phyloP scores from a whole-genome alignment of 2,329 filamentous ascomycete genomes.

The Madurella mycetomatis region DNA sequence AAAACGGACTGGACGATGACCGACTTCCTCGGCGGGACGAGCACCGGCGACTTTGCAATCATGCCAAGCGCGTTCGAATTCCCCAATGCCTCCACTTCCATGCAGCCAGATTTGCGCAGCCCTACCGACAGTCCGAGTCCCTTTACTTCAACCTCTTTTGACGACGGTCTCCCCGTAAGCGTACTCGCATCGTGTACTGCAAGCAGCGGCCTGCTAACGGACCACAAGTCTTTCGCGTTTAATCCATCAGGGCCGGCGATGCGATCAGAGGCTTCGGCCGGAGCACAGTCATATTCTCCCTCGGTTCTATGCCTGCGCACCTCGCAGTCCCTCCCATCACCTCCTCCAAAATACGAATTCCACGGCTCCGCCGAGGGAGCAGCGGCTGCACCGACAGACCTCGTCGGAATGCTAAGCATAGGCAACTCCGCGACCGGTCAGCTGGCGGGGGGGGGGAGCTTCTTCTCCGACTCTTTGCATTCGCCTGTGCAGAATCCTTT shows the following conservation, averaged over 20 bases:
- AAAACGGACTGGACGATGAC: conserved; percentile 42
- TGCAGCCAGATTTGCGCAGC: conserved; percentile 33
- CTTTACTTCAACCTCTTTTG: conserved; percentile 13
- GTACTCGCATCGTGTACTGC: background rate
- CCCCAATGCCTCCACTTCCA: background rate
- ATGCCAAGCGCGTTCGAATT: conserved; percentile 24
- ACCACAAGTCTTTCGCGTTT: conserved; percentile 28
- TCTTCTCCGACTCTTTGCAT: conserved; percentile 3
- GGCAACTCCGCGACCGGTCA: background rate
- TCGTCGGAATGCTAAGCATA: conserved; percentile 2
- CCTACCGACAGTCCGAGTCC: conserved; percentile 22
- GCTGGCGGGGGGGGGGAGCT: background rate
- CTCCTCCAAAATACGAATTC: conserved; percentile 11
- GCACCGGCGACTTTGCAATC: conserved; percentile 5
- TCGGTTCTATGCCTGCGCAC: conserved; percentile 8
- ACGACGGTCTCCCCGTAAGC: conserved; percentile 9
- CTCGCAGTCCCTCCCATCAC: background rate
- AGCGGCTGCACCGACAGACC: background rate
- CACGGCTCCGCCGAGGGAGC: conserved; percentile 7
- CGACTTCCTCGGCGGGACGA: background rate
- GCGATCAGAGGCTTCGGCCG: background rate
- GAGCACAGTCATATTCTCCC: background rate
- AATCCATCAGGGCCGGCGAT: conserved; percentile 9
- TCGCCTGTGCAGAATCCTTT: background rate
- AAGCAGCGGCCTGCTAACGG: conserved; percentile 1